A percentile compares a stretch with the other conserved stretches of the same genome.
These are phyloP conservation scores for Colletotrichum cordylinicola DNA, from an alignment of 2,329 filamentous ascomycete genomes.

Conservation along the genomic window DNA sequence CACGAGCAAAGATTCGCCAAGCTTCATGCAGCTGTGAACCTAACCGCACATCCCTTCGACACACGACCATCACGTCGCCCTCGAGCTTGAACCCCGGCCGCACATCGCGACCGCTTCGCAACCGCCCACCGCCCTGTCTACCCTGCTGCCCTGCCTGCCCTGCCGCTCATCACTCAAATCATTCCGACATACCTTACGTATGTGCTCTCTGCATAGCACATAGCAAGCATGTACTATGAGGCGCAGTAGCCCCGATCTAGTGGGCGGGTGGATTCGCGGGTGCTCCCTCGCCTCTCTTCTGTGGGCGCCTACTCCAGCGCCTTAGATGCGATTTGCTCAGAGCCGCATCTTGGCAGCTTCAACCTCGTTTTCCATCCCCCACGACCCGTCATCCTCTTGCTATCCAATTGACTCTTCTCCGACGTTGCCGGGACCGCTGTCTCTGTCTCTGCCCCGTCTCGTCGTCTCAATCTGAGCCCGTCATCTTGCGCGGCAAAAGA, in stretches of 20 bases:
- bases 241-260: not conserved
- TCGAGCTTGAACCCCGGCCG: conserved; percentile 1
- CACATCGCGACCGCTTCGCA: not conserved
- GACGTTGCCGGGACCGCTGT: not conserved
- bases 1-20: conserved; percentile 20
- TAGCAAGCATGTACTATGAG: not conserved
- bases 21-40: conserved; percentile 17
- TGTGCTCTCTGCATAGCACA: not conserved
- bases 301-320: not conserved
- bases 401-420: not conserved
- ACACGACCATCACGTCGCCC: not conserved
- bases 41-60: not conserved
- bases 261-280: not conserved
- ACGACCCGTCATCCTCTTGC: not conserved
- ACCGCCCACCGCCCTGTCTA: not conserved
- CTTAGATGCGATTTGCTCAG: conserved; percentile 16
- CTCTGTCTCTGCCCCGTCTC: not conserved
- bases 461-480: not conserved
- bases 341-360: conserved; percentile 12
- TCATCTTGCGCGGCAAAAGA: not conserved
- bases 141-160: not conserved
- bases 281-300: not conserved
- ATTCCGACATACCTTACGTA: not conserved
- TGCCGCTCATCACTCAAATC: conserved; percentile 4
- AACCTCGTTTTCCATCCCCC: not conserved